These are phyloP conservation scores for Prinsepia uniflora DNA, from an alignment of 306 rosid genomes.

Conservation along the genomic window DNA sequence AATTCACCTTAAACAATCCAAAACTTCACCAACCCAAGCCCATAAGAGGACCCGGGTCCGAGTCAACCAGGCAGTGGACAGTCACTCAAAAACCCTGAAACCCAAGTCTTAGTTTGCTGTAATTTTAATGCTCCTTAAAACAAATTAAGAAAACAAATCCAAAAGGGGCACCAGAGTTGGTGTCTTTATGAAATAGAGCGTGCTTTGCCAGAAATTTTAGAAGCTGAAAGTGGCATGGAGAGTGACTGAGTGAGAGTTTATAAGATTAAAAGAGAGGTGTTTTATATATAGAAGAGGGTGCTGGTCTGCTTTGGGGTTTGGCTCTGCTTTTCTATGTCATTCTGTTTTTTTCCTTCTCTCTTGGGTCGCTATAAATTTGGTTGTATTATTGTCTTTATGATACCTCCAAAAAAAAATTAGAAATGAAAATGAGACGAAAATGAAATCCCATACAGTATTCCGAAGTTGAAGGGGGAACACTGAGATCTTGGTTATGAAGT, in stretches of 20 bases:
- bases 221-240: conserved; percentile 29
- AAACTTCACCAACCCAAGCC: conserved; percentile 21
- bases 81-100: conserved; percentile 9
- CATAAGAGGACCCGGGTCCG: conserved; percentile 26
- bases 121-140: background rate
- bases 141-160: conserved; percentile 1
- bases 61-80: conserved; percentile 19
- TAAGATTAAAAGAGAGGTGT: conserved; percentile 10
- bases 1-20: conserved; percentile 7
- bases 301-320: conserved; percentile 3
- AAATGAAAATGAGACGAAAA: background rate
- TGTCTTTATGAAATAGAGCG: conserved; percentile 8
- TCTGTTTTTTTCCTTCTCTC: background rate
- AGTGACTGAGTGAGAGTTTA: conserved; percentile 17
- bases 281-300: conserved; percentile 9
- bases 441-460: background rate
- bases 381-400: conserved; percentile 15
- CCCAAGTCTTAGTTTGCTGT: conserved; percentile 12
- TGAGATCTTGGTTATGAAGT: conserved; percentile 26
- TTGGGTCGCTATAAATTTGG: background rate
- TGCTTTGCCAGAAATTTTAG: conserved; percentile 5
- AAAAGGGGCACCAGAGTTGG: conserved; percentile 7
- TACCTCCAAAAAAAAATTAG: background rate
- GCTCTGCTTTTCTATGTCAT: background rate
- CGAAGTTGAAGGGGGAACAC: conserved; percentile 25